A percentile compares a stretch with the other conserved stretches of the same genome.
phyloP scores from a whole-genome alignment of 2,329 filamentous ascomycete genomes.

The Graphilbum fragrans region DNA sequence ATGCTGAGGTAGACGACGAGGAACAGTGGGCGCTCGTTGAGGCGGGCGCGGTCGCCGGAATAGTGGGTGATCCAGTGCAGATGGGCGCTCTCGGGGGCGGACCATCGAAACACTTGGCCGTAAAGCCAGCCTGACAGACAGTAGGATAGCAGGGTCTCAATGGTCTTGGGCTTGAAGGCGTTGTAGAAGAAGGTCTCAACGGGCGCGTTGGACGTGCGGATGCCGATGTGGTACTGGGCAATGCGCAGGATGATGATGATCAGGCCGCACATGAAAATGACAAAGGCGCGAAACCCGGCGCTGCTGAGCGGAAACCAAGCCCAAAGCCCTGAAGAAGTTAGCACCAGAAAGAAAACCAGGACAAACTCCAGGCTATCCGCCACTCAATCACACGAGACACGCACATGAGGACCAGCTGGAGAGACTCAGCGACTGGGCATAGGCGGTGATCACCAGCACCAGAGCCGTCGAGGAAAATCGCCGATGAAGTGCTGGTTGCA shows the following conservation, averaged over 20 bases:
- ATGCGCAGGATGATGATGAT: constrained; percentile 77
- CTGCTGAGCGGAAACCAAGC: constrained; percentile 72
- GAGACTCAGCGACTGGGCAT: constrained; percentile 58
- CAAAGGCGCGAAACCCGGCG: constrained; percentile 59
- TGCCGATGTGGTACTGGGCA: constrained; percentile 65
- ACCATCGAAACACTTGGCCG: constrained; percentile 70
- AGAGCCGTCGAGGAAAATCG: constrained; percentile 71
- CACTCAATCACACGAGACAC: constrained; percentile 18
- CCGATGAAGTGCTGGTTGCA: constrained; percentile 78
- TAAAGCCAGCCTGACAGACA: constrained; percentile 66
- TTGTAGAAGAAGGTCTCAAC: constrained; percentile 50
- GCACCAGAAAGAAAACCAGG: background rate
- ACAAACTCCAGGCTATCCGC: constrained; percentile 3
- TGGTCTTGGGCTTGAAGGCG: constrained; percentile 44
- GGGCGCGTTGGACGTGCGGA: constrained; percentile 57
- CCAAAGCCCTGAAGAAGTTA: constrained; percentile 59
- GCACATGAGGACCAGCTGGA: constrained; percentile 58
- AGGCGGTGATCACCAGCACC: constrained; percentile 59
- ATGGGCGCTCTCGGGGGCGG: constrained; percentile 43
- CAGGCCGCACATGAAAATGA: constrained; percentile 67
- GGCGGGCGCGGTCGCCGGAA: constrained; percentile 56
- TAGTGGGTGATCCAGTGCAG: constrained; percentile 63
- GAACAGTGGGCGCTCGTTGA: constrained; percentile 83
- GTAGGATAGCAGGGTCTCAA: constrained; percentile 68
- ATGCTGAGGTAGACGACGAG: constrained; percentile 58